These are phyloP conservation scores for Leptographium lundbergii DNA, from an alignment of 2,329 filamentous ascomycete genomes.

Conservation along the genomic window DNA sequence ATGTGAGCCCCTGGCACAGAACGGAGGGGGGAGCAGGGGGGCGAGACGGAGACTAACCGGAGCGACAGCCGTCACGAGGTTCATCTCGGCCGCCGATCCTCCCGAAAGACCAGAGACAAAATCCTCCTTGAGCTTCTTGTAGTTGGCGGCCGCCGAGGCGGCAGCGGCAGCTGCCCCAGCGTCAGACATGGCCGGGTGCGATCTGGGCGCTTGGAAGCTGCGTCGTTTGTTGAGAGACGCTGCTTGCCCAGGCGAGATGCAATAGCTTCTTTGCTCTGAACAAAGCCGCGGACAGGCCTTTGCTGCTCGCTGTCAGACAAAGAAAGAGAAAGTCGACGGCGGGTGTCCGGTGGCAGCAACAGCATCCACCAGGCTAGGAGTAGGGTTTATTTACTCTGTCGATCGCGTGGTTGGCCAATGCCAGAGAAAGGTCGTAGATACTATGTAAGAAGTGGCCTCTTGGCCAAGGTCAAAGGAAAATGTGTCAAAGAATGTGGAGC, in stretches of 20 bases:
- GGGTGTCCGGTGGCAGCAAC: background rate
- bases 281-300: background rate
- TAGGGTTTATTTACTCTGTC: background rate
- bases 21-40: slow-evolving; percentile 1
- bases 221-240: background rate
- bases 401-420: background rate
- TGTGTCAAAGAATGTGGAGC: background rate
- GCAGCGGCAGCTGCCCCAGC: slow-evolving; percentile 7
- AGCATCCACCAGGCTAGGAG: background rate
- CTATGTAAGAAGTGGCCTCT: background rate
- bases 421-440: background rate
- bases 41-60: slow-evolving; percentile 45
- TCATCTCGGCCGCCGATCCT: slow-evolving; percentile 74
- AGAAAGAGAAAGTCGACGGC: background rate
- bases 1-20: background rate
- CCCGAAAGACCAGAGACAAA: slow-evolving; percentile 89
- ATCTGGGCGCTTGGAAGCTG: too few relatives aligned
- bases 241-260: too few relatives aligned
- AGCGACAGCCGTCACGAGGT: slow-evolving; percentile 70
- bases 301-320: background rate
- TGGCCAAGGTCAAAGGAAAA: background rate
- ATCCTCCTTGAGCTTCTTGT: slow-evolving; percentile 88
- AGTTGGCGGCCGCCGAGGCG: slow-evolving; percentile 35
- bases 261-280: background rate
- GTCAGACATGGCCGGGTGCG: background rate